Percentiles rank a stretch among this genome's conserved stretches.
phyloP scores from a whole-genome alignment of 352 stramenopile species.

The Peronospora tabacina region DNA sequence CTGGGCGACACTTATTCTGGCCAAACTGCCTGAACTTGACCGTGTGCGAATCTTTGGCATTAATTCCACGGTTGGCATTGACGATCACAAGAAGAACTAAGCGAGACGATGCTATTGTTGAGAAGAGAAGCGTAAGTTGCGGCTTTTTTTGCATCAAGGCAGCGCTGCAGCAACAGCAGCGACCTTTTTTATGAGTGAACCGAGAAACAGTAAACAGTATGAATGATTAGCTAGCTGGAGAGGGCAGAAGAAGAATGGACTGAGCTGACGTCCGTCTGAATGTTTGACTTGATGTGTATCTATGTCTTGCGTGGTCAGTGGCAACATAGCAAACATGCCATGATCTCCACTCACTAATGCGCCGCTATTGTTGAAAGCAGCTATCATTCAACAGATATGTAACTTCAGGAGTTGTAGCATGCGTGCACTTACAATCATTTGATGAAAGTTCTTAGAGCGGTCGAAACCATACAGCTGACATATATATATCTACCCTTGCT shows the following conservation, averaged over 20 bases:
- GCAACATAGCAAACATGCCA: constrained; percentile 13
- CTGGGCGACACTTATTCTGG: constrained; percentile 87
- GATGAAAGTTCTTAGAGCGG: constrained; percentile 22
- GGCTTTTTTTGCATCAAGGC: constrained; percentile 7
- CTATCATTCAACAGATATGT: not conserved
- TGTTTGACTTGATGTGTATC: constrained; percentile 21
- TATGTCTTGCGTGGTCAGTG: constrained; percentile 12
- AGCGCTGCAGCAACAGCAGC: constrained; percentile 2
- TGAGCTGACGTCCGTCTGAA: constrained; percentile 13
- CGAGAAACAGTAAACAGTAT: constrained; percentile 16
- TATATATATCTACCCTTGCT: constrained; percentile 17
- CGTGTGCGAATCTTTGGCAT: constrained; percentile 94
- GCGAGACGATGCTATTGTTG: not conserved
- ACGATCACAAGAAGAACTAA: constrained; percentile 78
- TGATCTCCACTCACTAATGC: constrained; percentile 1
- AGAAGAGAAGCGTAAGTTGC: not conserved
- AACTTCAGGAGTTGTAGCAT: constrained; percentile 4
- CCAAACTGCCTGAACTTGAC: constrained; percentile 91
- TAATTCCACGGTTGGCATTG: constrained; percentile 93
- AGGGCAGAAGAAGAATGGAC: constrained; percentile 12
- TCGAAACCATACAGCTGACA: constrained; percentile 34
- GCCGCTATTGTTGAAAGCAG: not conserved
- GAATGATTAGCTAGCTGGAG: constrained; percentile 13
- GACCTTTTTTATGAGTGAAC: constrained; percentile 20
- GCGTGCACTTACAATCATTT: constrained; percentile 1